phyloP scores from a whole-genome alignment of 495 filamentous ascomycete genomes.

The Niebla homalea region DNA sequence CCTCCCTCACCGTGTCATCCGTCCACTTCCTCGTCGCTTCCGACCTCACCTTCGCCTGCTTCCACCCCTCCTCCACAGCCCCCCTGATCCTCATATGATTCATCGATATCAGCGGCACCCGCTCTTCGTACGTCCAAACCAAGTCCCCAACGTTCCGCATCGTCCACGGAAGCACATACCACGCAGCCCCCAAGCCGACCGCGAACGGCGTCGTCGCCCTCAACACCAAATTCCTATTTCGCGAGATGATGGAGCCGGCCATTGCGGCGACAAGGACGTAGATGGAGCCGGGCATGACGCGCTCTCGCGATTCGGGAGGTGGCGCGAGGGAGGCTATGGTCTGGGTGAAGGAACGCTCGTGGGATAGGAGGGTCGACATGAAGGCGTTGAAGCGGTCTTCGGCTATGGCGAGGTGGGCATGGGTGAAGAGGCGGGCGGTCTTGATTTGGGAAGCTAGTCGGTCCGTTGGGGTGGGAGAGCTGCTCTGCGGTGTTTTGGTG shows the following conservation, averaged over 20 bases:
- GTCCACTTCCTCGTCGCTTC: constrained; percentile 56
- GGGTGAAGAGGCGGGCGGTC: constrained; percentile 64
- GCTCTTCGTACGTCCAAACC: constrained; percentile 80
- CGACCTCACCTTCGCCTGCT: constrained; percentile 57
- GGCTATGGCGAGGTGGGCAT: constrained; percentile 52
- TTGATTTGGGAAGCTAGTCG: constrained; percentile 76
- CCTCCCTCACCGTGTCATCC: constrained; percentile 61
- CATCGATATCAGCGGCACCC: constrained; percentile 63
- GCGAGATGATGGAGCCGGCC: constrained; percentile 76
- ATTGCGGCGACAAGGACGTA: constrained; percentile 88
- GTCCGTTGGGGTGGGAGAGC: constrained; percentile 72
- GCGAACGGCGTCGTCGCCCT: constrained; percentile 56
- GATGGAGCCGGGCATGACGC: constrained; percentile 68
- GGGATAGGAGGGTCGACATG: constrained; percentile 58
- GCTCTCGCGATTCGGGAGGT: constrained; percentile 64
- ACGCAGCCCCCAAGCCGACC: constrained; percentile 60
- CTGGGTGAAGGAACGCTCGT: constrained; percentile 63
- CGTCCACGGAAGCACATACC: constrained; percentile 60
- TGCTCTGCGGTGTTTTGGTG: constrained; percentile 21
- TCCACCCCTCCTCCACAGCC: constrained; percentile 52
- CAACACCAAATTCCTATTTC: constrained; percentile 73
- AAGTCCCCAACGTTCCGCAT: constrained; percentile 76
- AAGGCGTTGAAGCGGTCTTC: constrained; percentile 67
- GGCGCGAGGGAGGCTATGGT: constrained; percentile 82
- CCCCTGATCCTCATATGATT: constrained; percentile 56